Evolutionary conservation across 164 flowering plant genomes (phyloP), one percentile per base, ranked within the genome.

Genomic region (Liquidambar formosana): DNA sequence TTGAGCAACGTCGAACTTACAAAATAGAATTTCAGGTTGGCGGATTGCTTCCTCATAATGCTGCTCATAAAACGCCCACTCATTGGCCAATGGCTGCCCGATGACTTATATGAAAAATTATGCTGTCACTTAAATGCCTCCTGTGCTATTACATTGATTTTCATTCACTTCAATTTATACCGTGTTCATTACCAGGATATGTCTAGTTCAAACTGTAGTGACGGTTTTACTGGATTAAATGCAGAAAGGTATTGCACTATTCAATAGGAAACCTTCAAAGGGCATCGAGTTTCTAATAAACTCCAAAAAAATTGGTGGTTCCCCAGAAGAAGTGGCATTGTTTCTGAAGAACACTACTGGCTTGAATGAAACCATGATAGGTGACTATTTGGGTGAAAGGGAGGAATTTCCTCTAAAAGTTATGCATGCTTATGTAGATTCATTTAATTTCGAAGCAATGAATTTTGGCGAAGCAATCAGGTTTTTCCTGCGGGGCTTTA

Each of bases 341-440:
- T 96, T 96, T 78, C 81, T 96, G 60, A 89, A 81, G 77, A 90
- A 84, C 51, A 82, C 95, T 48, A 54, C 82, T 71, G 97, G 97
- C 67, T 73, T 96, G 70, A 89, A 89, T 73, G 89, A 86, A 76
- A 80, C 96, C 62, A 72, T 88, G 86, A 92, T 96, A 74, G 99
- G 99, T 73, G 97, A 93, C 74, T 96, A 93, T 79, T 75, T 96
- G 81, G 99, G 99, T 70, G 99, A 96, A 79, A 88, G 99, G 74
- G 98, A 96, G 44, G 98, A 96, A 10, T 87, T 96, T 62, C 63
- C 90, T 73, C 74, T 96, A 69, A 93, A 86, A 84, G 97, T 96
- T 52, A 96, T 96, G 99, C 99, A 96, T 84, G 93, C 98, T 41
- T 96, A 96, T 86, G 98, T 96, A 18, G 99, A 96, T 81, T 86